phyloP scores from a whole-genome alignment of 768 basidiomycete species.

The Trametes elegans region DNA sequence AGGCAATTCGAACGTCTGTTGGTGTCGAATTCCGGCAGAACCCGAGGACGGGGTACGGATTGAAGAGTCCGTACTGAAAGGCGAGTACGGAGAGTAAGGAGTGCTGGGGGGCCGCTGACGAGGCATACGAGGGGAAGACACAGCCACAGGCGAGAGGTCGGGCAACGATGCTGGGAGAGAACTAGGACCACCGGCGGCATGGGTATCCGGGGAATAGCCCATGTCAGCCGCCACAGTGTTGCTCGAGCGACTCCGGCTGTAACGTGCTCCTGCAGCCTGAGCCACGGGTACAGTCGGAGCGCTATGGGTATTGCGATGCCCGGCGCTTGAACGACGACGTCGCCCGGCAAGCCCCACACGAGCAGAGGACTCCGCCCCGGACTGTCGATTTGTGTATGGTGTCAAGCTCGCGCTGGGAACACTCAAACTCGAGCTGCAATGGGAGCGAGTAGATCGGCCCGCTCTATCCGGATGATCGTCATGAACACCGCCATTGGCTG shows the following conservation, averaged over 20 bases:
- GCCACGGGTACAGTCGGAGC: background rate
- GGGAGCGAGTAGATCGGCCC: background rate
- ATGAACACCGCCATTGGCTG: background rate
- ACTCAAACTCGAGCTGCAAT: background rate
- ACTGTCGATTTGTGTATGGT: background rate
- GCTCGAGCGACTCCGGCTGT: slow-evolving; percentile 2
- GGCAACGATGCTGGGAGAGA: background rate
- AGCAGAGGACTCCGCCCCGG: background rate
- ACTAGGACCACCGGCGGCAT: background rate
- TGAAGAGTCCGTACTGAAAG: background rate
- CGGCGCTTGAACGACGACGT: slow-evolving; percentile 1
- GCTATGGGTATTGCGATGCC: background rate
- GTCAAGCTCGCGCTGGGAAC: background rate
- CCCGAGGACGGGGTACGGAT: background rate
- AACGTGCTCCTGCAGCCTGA: slow-evolving; percentile 6
- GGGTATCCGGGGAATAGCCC: background rate
- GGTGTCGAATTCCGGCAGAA: background rate
- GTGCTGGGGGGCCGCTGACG: background rate
- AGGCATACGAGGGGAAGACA: background rate
- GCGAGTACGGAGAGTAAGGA: background rate
- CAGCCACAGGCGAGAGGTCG: background rate
- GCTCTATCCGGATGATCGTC: background rate
- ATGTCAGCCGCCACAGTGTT: background rate
- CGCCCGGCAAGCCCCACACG: background rate
- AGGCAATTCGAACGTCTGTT: background rate